phyloP scores from a whole-genome alignment of 2,329 filamentous ascomycete genomes.

The Neurospora sp. region DNA sequence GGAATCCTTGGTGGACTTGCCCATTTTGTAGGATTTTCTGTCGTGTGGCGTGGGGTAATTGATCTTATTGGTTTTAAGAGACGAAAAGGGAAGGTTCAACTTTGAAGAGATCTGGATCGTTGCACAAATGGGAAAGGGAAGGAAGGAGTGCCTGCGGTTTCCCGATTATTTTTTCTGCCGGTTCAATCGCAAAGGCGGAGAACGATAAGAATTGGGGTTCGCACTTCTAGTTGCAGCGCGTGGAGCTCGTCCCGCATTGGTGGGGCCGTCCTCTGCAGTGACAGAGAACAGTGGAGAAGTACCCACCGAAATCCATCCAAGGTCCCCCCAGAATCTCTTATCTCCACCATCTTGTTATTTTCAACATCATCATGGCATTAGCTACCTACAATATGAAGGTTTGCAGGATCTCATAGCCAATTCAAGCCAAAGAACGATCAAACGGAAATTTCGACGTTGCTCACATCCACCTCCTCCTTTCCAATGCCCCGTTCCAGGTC shows the following conservation, averaged over 20 bases:
- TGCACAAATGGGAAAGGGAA: not conserved
- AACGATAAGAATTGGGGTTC: slow-evolving; percentile 2
- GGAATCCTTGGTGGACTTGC: slow-evolving; percentile 11
- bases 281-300: not conserved
- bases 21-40: slow-evolving; percentile 7
- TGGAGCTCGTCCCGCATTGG: not conserved
- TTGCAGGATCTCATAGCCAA: not conserved
- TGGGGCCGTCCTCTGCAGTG: not conserved
- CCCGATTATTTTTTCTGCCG: slow-evolving; percentile 14
- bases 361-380: not conserved
- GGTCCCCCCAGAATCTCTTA: not conserved
- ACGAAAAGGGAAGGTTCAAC: not conserved
- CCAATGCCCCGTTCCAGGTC: not conserved
- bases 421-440: not conserved
- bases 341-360: not conserved
- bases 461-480: not conserved
- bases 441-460: not conserved
- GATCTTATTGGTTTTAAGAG: not conserved
- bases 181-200: slow-evolving; percentile 6
- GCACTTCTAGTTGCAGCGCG: not conserved
- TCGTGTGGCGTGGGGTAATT: not conserved
- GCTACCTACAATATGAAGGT: not conserved
- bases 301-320: not conserved
- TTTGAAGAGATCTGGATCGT: not conserved
- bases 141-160: not conserved